phyloP scores from a whole-genome alignment of 1,284 basidiomycete genomes.

The Apiotrichum gracile region DNA sequence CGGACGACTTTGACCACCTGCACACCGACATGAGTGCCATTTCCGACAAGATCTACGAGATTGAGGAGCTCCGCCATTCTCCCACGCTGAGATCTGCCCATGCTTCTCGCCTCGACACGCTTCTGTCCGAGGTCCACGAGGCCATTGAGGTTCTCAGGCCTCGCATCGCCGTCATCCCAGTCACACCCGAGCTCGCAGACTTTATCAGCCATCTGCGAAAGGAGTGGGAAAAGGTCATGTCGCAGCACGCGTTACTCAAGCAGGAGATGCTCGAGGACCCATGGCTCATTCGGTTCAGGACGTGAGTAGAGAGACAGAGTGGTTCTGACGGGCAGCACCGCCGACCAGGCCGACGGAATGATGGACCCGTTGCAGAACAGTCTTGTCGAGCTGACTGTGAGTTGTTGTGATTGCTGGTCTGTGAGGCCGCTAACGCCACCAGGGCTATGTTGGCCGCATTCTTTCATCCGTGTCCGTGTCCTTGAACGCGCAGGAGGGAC shows the following conservation, averaged over 20 bases:
- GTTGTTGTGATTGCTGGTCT: not conserved
- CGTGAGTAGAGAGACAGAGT: conserved; percentile 51
- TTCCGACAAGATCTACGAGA: conserved; percentile 30
- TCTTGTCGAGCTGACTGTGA: conserved; percentile 25
- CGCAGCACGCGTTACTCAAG: conserved; percentile 71
- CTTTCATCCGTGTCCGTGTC: conserved; percentile 22
- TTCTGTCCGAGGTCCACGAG: conserved; percentile 17
- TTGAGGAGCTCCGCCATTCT: conserved; percentile 37
- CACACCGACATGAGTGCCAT: conserved; percentile 22
- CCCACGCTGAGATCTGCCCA: conserved; percentile 52
- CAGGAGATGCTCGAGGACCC: conserved; percentile 94
- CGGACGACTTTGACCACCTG: conserved; percentile 15
- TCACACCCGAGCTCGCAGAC: not conserved
- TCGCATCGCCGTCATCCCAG: conserved; percentile 2
- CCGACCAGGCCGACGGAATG: conserved; percentile 88
- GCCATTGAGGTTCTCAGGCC: conserved; percentile 9
- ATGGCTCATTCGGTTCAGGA: conserved; percentile 89
- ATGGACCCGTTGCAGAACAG: conserved; percentile 86
- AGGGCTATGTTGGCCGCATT: conserved; percentile 32
- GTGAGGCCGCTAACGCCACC: conserved; percentile 1
- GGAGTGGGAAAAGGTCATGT: conserved; percentile 75
- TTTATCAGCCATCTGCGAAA: conserved; percentile 12
- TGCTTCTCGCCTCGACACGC: conserved; percentile 16
- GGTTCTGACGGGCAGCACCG: conserved; percentile 23
- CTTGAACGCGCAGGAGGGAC: conserved; percentile 19